Base-by-base conservation (phyloP, 1,139 yeast species). In the Zygoascus meyerae region DNA sequence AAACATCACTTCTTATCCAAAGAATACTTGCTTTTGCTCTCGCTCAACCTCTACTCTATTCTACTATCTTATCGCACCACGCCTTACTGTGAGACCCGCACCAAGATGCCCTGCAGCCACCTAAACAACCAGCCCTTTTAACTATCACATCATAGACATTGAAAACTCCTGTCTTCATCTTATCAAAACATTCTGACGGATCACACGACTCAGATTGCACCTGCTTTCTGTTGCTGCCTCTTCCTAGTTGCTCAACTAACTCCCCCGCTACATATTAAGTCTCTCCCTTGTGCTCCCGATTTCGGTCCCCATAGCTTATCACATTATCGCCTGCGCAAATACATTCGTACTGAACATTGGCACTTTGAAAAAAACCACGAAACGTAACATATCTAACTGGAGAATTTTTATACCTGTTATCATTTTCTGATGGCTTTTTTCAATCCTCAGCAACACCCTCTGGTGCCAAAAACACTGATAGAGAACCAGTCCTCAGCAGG, bases 341-440 rank as follows among this genome's bases (percentile, higher is more conserved):
- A 34, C 39, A 12, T 17, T 2, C 28, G 8, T 3, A 16, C 29
- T 4, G 29, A 34, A 14, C 39, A 35, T 5, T 29, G 11, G 14
- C 12, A 17, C 29, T 8, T 35, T n/a, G n/a, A n/a, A n/a, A 10
- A 74, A n/a, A 7, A 11, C 30, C 39, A 35, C 11, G 14, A 21
- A 21, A 21, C 26, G 26, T 4, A 21, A 21, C 26, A 21, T 21
- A 4, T 21, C 26, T 21, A 4, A 21, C n/a, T n/a, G n/a, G n/a
- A n/a, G n/a, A n/a, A n/a, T n/a, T n/a, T n/a, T n/a, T n/a, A 21
- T 21, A 21, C 6, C 26, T 21, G 26, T 59, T 66, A 17, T 37
- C 18, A 21, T 15, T 14, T 37, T 37, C 28, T 11, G 11, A 42
- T 35, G 40, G 44, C 39, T n/a, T 42, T 42, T 29, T 42, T 34